Base-by-base conservation (phyloP, 2,329 filamentous ascomycete species). In the Beauveria caledonica region DNA sequence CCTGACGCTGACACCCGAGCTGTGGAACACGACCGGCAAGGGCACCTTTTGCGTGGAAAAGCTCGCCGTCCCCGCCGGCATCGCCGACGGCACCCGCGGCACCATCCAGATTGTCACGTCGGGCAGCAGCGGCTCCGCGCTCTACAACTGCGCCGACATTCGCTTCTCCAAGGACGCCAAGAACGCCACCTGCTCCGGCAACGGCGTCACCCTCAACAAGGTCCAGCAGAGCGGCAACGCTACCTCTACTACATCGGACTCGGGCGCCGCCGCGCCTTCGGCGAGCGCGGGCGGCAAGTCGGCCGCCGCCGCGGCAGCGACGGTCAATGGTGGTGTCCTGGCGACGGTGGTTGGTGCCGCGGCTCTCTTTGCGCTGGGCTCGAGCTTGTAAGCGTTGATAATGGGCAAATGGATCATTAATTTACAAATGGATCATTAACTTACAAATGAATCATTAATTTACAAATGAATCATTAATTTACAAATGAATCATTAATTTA, bases 91-190 rank as follows among this genome's bases (percentile, higher is more conserved):
- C 46, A 79, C 81, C 64, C 77, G 82, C 52, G 88, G 81, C 15
- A 87, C 83, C 36, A 75, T 92, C 60, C 88, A 91, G 74, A 83
- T 92, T 56, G 80, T 90, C 40, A 86, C 84, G 4, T 77, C 84
- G 51, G 85, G 83, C 29, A 77, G 81, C 23, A 76, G 75, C 4
- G 80, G 78, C 21, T 79, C 78, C 44, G 85, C 87, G 17, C 74
- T 92, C 36, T 92, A 90, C 73, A 88, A 86, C 72, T 92, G 89
- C 72, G 86, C 88, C 68, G 88, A 92, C 67, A 83, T 92, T 65
- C 86, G 82, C 27, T 86, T 92, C 74, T 80, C 78, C 36, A 74
- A 76, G 56, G 74, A 75, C 11, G 77, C 82, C 5, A 75, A 78
- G 19, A 75, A 80, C 29, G 70, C 74, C 8, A 75, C 80, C 62